Evolutionary conservation across 2,329 filamentous ascomycete species (phyloP), one percentile per base, ranked within the genome.

Genomic region (Botrytis aclada): DNA sequence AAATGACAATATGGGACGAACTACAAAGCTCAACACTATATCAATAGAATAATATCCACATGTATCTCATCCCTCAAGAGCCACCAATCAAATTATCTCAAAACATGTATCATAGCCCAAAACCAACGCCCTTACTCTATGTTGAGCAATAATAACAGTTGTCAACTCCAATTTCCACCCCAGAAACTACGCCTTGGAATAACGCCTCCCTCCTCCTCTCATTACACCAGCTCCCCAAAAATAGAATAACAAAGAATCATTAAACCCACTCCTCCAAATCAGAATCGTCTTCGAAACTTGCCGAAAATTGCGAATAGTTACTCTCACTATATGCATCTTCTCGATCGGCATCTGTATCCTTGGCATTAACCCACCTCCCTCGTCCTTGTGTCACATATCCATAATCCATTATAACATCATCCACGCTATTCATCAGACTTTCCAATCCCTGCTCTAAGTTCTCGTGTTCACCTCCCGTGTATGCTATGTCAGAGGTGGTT

Each of bases 321-420:
- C 69, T 71, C 61, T 71, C 69, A 29, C 45, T 45, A 58, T 65
- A 71, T 16, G 25, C 51, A 12, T 34, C n/a, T 16, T 12, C 41
- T 29, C 3, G 29, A 9, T 32, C 60, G 18, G 5, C 32, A 32
- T 32, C 25, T 18, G 25, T 9, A 32, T 63, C 32, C 43, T 5
- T 9, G 14, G n/a, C 39, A 29, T 14, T 18, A 29, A 20, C 37
- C 16, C 61, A 63, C 9, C 39, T 29, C 1, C 25, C 62, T 45
- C 43, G 10, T 20, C 43, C 20, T 20, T 34, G 29, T 6, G n/a
- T 10, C 12, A 20, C 25, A 39, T 66, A 10, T n/a, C 32, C 45
- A 10, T 65, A 71, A 41, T 64, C 69, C 43, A 61, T 37, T 3
- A 71, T 41, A 3, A 65, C 37, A 71, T 71, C 47, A 58, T 71